Percentiles rank a stretch among this genome's conserved stretches.
Conservation (phyloP, 148 eudicot species). For the Fagopyrum homotropicum region DNA sequence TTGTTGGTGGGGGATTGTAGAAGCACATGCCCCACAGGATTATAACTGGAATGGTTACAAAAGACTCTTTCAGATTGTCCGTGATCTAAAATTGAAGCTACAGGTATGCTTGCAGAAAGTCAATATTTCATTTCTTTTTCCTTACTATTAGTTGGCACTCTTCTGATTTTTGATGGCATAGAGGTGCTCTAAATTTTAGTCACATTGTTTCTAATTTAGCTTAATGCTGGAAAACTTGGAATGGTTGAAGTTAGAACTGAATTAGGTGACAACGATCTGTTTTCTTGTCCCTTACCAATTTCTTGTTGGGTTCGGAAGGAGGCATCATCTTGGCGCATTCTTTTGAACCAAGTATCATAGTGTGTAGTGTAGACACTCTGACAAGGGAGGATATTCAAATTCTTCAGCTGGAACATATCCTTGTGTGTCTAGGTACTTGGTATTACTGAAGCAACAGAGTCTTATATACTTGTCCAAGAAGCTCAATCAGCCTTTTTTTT, state of each 20-base stretch:
- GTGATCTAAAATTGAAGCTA: slow-evolving; percentile 65
- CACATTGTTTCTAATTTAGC: neutral
- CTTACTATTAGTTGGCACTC: neutral
- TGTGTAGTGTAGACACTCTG: neutral
- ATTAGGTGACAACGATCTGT: neutral
- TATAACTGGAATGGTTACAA: slow-evolving; percentile 91
- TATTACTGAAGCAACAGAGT: neutral
- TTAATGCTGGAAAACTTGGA: neutral
- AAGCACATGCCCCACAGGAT: slow-evolving; percentile 86
- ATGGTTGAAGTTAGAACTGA: neutral
- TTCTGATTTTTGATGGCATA: neutral
- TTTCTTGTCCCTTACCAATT: slow-evolving; percentile 2
- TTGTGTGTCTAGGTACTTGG: neutral
- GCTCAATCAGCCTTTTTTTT: neutral
- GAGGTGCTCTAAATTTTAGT: neutral
- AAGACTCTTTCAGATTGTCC: slow-evolving; percentile 71
- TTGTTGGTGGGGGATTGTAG: slow-evolving; percentile 98
- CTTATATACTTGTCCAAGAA: slow-evolving; percentile 6
- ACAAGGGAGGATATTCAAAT: neutral
- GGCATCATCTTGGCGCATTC: neutral
- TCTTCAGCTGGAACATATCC: neutral
- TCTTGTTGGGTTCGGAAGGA: neutral
- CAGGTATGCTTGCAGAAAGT: slow-evolving; percentile 42
- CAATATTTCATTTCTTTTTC: neutral
- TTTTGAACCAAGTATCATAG: neutral